phyloP scores from a whole-genome alignment of 805 yeast genomes.

The Starmerella vitae region DNA sequence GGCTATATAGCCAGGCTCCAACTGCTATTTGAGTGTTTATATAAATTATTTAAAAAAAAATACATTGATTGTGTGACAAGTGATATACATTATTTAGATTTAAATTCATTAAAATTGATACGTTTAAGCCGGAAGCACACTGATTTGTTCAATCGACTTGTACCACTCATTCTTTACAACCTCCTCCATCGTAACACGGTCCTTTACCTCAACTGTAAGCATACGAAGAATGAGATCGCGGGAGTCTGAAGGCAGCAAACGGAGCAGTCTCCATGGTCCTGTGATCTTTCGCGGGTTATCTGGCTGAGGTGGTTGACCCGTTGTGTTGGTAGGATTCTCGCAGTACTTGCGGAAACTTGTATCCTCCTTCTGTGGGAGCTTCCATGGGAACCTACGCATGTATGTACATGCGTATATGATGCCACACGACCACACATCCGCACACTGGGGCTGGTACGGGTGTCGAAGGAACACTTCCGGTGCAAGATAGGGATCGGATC shows the following conservation, averaged over 20 bases:
- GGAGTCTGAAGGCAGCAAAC: slow-evolving; percentile 56
- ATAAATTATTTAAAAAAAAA: background rate
- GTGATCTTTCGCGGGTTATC: slow-evolving; percentile 27
- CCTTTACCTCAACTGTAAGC: slow-evolving; percentile 46
- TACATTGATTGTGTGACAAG: background rate
- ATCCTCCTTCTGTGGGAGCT: slow-evolving; percentile 68
- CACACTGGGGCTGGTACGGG: slow-evolving; percentile 71
- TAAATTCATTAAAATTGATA: background rate
- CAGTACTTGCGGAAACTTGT: slow-evolving; percentile 56
- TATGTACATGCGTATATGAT: slow-evolving; percentile 86
- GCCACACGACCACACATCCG: slow-evolving; percentile 89
- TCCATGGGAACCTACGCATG: slow-evolving; percentile 86
- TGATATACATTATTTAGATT: no score
- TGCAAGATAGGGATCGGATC: slow-evolving; percentile 90
- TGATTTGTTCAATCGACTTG: slow-evolving; percentile 32
- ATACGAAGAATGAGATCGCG: slow-evolving; percentile 49
- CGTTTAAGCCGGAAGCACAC: slow-evolving; percentile 12
- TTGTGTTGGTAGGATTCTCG: slow-evolving; percentile 20
- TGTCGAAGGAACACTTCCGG: slow-evolving; percentile 63
- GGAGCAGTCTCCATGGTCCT: slow-evolving; percentile 63
- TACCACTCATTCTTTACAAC: slow-evolving; percentile 49
- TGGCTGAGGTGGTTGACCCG: slow-evolving; percentile 21
- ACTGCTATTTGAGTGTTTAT: slow-evolving; percentile 1
- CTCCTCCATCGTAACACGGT: slow-evolving; percentile 46
- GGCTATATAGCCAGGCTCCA: slow-evolving; percentile 69